Conservation (phyloP, 495 filamentous ascomycete genomes). For the Beverwykella pulmonaria region DNA sequence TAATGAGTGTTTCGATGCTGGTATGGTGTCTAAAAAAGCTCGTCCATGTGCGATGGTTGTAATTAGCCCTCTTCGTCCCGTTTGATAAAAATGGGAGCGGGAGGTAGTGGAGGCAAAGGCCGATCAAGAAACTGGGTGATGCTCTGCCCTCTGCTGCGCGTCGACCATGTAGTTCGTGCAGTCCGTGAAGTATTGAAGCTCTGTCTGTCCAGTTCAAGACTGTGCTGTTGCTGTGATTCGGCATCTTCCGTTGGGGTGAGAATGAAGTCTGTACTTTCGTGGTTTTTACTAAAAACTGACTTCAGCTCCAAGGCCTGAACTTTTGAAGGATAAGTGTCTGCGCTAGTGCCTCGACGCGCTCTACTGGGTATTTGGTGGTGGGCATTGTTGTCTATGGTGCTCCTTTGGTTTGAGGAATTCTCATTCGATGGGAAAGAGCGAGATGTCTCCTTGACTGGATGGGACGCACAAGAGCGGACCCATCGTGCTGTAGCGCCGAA, state of each 20-base stretch:
- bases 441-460: conserved; percentile 4
- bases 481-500: conserved; percentile 18
- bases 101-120: background rate
- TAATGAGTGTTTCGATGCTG: too few species aligned
- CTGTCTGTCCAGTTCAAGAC: background rate
- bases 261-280: background rate
- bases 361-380: background rate
- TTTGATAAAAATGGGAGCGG: background rate
- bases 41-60: too few species aligned
- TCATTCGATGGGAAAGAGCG: too few species aligned
- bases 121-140: background rate
- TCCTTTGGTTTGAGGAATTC: background rate
- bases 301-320: background rate
- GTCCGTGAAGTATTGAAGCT: background rate
- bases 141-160: background rate
- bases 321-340: background rate
- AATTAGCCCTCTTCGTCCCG: background rate
- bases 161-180: background rate
- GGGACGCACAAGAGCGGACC: conserved; percentile 13
- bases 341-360: background rate
- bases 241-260: background rate
- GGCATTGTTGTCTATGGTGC: background rate
- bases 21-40: too few species aligned
- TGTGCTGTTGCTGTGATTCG: background rate
- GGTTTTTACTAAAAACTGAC: background rate